These are phyloP conservation scores for Leptographium flavum DNA, from an alignment of 2,329 filamentous ascomycete genomes.

Conservation along the genomic window DNA sequence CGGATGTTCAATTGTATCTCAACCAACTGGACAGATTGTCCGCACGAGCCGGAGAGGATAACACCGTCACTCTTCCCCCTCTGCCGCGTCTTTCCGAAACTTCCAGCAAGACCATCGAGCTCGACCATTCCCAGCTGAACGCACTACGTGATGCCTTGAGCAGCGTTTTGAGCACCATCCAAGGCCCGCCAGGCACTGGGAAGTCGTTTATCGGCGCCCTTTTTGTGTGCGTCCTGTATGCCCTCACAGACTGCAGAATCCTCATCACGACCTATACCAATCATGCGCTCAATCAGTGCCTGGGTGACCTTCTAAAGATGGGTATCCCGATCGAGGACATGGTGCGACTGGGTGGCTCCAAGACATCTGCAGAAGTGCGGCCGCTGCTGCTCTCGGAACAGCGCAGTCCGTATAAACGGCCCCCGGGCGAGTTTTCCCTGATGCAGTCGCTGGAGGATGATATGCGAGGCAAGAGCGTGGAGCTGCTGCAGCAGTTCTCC, in stretches of 20 bases:
- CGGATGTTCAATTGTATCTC: background rate
- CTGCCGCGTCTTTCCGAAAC: background rate
- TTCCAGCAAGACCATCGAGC: background rate
- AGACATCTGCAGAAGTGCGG: slow-evolving; percentile 25
- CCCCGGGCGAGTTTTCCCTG: background rate
- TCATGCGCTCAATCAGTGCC: slow-evolving; percentile 50
- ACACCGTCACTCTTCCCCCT: background rate
- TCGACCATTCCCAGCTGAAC: background rate
- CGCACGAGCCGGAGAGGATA: too few relatives aligned
- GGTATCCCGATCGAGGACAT: slow-evolving; percentile 37
- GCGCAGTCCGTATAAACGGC: background rate
- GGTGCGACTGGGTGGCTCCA: slow-evolving; percentile 45
- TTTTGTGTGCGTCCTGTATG: slow-evolving; percentile 17
- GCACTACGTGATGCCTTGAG: slow-evolving; percentile 24
- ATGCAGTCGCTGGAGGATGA: background rate
- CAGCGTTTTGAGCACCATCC: slow-evolving; percentile 44
- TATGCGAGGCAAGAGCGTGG: background rate
- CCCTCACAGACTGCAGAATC: slow-evolving; percentile 32
- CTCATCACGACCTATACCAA: slow-evolving; percentile 57
- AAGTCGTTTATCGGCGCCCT: slow-evolving; percentile 38
- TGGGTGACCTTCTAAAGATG: slow-evolving; percentile 47
- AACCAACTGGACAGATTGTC: background rate
- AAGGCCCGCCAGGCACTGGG: slow-evolving; percentile 44
- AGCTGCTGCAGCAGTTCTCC: background rate
- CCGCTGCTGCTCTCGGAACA: background rate